Conservation (phyloP, 305 asterid genomes). For the Solanum hybrid region DNA sequence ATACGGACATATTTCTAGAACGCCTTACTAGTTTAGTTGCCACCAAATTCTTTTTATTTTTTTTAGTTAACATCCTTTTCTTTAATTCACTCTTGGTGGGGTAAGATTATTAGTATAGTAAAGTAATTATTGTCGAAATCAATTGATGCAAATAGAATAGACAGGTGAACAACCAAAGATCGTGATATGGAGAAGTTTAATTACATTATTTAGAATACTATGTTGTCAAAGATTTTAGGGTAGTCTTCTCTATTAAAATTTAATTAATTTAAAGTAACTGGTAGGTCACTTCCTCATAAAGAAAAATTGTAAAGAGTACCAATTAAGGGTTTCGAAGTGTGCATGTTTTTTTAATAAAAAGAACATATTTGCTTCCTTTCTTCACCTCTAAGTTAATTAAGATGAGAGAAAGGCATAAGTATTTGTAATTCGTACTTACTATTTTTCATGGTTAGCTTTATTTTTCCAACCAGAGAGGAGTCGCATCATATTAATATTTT, state of each 20-base stretch:
- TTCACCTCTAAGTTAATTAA: slow-evolving; percentile 27
- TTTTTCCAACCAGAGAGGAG: neutral
- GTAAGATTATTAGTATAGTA: neutral
- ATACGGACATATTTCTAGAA: neutral
- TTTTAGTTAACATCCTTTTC: neutral
- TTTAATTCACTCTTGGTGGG: neutral
- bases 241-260: neutral
- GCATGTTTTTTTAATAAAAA: neutral
- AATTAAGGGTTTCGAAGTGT: neutral
- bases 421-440: neutral
- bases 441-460: neutral
- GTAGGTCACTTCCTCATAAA: neutral
- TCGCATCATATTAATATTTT: neutral
- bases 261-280: neutral
- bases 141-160: neutral
- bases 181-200: neutral
- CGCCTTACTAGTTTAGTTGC: neutral
- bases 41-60: neutral
- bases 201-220: neutral
- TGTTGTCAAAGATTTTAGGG: neutral
- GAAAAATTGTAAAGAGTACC: neutral
- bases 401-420: neutral
- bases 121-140: neutral
- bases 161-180: neutral
- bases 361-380: slow-evolving; percentile 20